A percentile compares a stretch with the other conserved stretches of the same genome.
Evolutionary conservation across 1,284 basidiomycete genomes (phyloP).

Genomic region (Cryptococcus sp.): DNA sequence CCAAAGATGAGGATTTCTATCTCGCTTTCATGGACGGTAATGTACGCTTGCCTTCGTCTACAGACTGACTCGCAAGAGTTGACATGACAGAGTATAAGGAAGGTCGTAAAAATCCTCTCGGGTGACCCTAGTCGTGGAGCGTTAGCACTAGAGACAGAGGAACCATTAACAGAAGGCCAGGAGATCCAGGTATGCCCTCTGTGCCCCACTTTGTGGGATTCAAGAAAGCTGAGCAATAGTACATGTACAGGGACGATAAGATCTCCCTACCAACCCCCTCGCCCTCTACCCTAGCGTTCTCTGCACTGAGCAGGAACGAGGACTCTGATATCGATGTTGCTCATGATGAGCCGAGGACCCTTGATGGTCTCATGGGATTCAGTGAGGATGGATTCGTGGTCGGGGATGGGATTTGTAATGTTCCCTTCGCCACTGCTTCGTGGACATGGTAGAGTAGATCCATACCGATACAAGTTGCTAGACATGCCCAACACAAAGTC

Average conservation of each 20-base stretch:
- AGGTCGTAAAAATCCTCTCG: slow-evolving; percentile 56
- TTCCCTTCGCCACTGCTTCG: slow-evolving; percentile 36
- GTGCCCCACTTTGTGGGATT: too few relatives aligned
- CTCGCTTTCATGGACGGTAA: slow-evolving; percentile 45
- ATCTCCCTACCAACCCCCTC: background rate
- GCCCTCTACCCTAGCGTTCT: slow-evolving; percentile 16
- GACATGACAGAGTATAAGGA: slow-evolving; percentile 47
- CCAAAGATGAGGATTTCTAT: slow-evolving; percentile 67
- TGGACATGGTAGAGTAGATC: background rate
- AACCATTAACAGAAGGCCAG: slow-evolving; percentile 58
- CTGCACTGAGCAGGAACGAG: slow-evolving; percentile 11
- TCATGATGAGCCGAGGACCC: slow-evolving; percentile 10
- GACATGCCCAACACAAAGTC: background rate
- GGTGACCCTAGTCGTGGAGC: slow-evolving; percentile 75
- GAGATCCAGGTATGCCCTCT: slow-evolving; percentile 56
- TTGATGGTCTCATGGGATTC: slow-evolving; percentile 52
- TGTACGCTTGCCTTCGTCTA: slow-evolving; percentile 14
- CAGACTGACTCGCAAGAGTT: background rate
- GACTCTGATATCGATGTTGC: slow-evolving; percentile 14
- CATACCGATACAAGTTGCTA: slow-evolving; percentile 2
- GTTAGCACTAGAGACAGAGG: slow-evolving; percentile 63
- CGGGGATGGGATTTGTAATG: slow-evolving; percentile 30
- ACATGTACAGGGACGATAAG: slow-evolving; percentile 28
- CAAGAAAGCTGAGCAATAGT: slow-evolving; percentile 7
- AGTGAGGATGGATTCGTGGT: slow-evolving; percentile 60